Evolutionary conservation across 164 flowering plant genomes (phyloP), one percentile per base, ranked within the genome.

Genomic region (Magnolia sinica): DNA sequence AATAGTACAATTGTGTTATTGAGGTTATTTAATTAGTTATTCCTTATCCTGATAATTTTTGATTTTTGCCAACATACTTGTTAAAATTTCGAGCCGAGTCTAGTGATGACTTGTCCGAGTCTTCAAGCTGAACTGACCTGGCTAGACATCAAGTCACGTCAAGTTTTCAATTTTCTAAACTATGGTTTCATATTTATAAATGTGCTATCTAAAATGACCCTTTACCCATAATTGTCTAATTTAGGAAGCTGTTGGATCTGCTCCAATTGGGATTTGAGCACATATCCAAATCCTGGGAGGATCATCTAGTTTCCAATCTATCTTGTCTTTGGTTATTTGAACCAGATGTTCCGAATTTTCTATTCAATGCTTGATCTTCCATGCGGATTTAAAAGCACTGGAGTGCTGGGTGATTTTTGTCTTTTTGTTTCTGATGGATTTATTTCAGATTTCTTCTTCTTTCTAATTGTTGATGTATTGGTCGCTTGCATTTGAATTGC

Each of bases 401-500:
- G 45, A 37, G 45, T 37, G 45, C 45, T 37, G 45, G 45, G 45
- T 37, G 45, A 37, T 59, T 59, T 13, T 0, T 59, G 14, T 59
- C 64, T 59, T 59, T 19, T 59, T 59, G 64, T 59, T 59, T 59
- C 64, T 19, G 18, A 59, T 59, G 64, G n/a, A 19, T 13, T 59
- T 19, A 13, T 59, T 59, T 19, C 11, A 13, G 64, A 6, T 59
- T 14, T 13, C 9, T 19, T 8, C 68, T 22, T 19, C 23, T n/a
- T 8, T 64, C 9, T 27, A 64, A 2, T 64, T 64, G 19, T 64
- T 55, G 9, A 64, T 22, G 22, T 20, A n/a, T 73, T 18, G 61
- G 65, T 31, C 31, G 29, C 73, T 72, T 87, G 27, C 74, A 52
- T 70, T 11, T 51, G 64, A 37, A 19, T 71, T 67, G 6, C 90